Evolutionary conservation across 169 alveolate species (phyloP).

Genomic region (Cryptosporidium andersoni): DNA sequence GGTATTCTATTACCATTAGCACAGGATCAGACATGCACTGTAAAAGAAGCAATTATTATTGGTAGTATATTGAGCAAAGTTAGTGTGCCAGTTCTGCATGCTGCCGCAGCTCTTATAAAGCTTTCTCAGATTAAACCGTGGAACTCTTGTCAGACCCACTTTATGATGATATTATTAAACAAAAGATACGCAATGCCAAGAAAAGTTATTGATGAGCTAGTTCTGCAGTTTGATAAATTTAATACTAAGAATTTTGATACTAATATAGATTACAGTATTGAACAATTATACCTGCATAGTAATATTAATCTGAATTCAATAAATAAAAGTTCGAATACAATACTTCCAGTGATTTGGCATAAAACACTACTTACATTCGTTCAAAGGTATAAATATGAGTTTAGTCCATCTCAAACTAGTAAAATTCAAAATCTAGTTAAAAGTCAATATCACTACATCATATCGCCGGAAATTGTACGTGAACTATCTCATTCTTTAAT

Average conservation of each 20-base stretch:
- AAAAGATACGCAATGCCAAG: slow-evolving; percentile 92
- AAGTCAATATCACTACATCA: slow-evolving; percentile 75
- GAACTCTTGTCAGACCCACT: slow-evolving; percentile 87
- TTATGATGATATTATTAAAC: slow-evolving; percentile 89
- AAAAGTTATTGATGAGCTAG: slow-evolving; percentile 86
- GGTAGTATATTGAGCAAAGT: slow-evolving; percentile 90
- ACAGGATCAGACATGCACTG: slow-evolving; percentile 86
- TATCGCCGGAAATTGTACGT: slow-evolving; percentile 80
- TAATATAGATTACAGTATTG: slow-evolving; percentile 73
- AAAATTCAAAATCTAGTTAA: slow-evolving; percentile 74
- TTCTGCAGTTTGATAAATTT: slow-evolving; percentile 82
- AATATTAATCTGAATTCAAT: slow-evolving; percentile 73
- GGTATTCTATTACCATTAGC: slow-evolving; percentile 93
- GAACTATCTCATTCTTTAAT: slow-evolving; percentile 65
- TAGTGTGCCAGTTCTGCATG: slow-evolving; percentile 90
- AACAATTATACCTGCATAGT: slow-evolving; percentile 38
- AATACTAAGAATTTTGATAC: slow-evolving; percentile 64
- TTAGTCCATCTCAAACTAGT: slow-evolving; percentile 72
- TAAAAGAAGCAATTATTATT: slow-evolving; percentile 94
- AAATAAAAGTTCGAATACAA: slow-evolving; percentile 72
- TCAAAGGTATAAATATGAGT: slow-evolving; percentile 82
- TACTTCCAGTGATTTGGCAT: slow-evolving; percentile 94
- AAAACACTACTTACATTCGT: slow-evolving; percentile 88
- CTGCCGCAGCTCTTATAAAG: slow-evolving; percentile 90
- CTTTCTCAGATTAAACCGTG: slow-evolving; percentile 86